Base-by-base conservation (phyloP, 2,329 filamentous ascomycete genomes). In the Ascocoryne sarcoides region DNA sequence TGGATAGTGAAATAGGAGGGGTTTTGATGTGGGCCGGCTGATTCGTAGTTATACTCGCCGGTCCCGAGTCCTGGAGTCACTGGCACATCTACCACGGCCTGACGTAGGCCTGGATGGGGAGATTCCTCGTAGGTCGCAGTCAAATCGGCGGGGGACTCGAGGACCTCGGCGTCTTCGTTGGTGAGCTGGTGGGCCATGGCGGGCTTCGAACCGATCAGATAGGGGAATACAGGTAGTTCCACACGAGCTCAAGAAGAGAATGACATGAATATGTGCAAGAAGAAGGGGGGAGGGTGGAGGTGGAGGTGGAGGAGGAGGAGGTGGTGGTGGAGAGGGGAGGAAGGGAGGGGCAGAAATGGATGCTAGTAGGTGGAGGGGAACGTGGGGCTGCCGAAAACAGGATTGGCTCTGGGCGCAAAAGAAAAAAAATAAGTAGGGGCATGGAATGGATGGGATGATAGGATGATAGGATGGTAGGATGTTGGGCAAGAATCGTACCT, bases 1-100 rank as follows among this genome's bases (percentile, higher is more conserved):
- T n/a, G n/a, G n/a, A n/a, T n/a, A n/a, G n/a, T n/a, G 20, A 58
- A 58, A 40, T 57, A 58, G 33, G 49, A 55, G 9, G 50, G 32
- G 18, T 39, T 40, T n/a, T 35, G 39, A 10, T n/a, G n/a, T n/a
- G 35, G 28, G 12, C 36, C 37, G 30, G 30, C 33, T 18, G 32
- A 19, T 12, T 37, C 40, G 3, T 46, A 42, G 4, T 33, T 17
- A 39, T 58, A 53, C 20, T 44, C 51, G 21, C 47, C 47, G 32
- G 47, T 18, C 21, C 50, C 31, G 19, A 54, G 53, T 10, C 47
- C 55, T 10, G 56, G 57, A 18, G 57, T 60, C 17, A 60, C 56
- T 12, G 57, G 55, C 1, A 58, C 38, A 21, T 56, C 47, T 10
- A 48, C 52, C 5, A 56, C 12, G 4, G 53, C 50, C 2, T 52